Base-by-base conservation (phyloP, 768 basidiomycete species). In the Scleroderma citrinum region DNA sequence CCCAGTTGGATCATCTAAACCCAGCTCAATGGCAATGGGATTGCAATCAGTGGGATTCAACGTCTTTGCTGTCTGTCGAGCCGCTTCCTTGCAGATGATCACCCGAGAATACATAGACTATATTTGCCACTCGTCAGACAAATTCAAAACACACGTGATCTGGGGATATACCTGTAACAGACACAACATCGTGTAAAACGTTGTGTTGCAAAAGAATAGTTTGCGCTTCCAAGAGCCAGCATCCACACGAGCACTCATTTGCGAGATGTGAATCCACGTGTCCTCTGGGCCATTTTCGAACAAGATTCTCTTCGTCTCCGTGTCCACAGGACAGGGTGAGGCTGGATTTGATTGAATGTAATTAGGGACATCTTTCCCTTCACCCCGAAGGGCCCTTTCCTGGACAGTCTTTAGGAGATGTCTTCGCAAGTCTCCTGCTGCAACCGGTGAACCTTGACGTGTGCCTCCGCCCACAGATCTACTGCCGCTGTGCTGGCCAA, bases 61-160 rank as follows among this genome's bases (percentile, higher is more conserved):
- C 56, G 79, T 81, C 67, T 82, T 72, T 19, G 75, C 75, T 16
- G 89, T 85, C 52, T 86, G 77, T 50, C 78, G 75, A 20, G 77
- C 76, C 12, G 91, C 82, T 55, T 83, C 78, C 71, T 94, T 94
- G 73, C 92, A 95, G 64, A 78, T 78, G 42, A 84, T 69, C 45
- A 98, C 75, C 53, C 95, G 87, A 50, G 83, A 84, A 76, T 96
- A 95, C 55, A 96, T 76, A 56, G 92, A 70, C 94, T 98, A 64
- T 30, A 55, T 8, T 16, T 31, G 3, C n/a, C 39, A 46, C 43
- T 29, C 51, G 46, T 56, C 17, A 50, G 46, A 34, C 40, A 44
- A 47, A 34, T 38, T 31, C 36, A 31, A 14, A 5, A 24, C 24
- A 14, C 6, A n/a, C 24, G 24, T 7, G 14, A 16, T 46, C 40